Evolutionary conservation across 768 basidiomycete genomes (phyloP), one percentile per base, ranked within the genome.

Genomic region (Lactarius quietus): DNA sequence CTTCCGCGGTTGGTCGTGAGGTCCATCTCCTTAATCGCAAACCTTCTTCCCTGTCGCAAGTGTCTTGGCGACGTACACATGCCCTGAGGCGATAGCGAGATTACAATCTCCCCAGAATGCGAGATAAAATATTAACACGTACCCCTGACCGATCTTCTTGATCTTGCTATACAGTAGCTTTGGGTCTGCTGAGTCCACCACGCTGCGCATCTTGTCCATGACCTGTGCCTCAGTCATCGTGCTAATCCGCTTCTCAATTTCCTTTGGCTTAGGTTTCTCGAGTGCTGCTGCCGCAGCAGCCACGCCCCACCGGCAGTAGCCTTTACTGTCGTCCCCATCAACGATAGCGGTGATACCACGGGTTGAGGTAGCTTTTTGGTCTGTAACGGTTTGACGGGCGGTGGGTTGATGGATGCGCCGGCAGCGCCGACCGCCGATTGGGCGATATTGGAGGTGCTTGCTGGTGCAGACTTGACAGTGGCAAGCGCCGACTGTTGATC

Each of bases 91-190:
- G 71, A 70, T 5, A 65, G 63, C 68, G 45, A 41, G 17, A 38
- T 45, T 53, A 60, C 26, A 48, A 3, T 33, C 20, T 18, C 20
- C 38, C 9, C 4, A 31, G 4, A 38, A 12, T 55, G 54, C 45
- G 63, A 63, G 57, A 36, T 52, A 66, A 70, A 51, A 23, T 53
- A 67, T 39, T n/a, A 14, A 20, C 23, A 82, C 92, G 76, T 75
- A 97, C 94, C 95, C 96, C 76, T 99, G 96, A 38, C 96, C 96
- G 66, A 99, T 93, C 80, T 98, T 99, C 81, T 93, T 95, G 76
- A 98, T 97, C 82, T 97, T 98, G 71, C 89, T 91, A 76, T 98
- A 99, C 23, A 96, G 74, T 70, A 82, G 72, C 77, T 92, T 94
- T 28, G 96, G 96, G 74, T 98, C 96, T 26, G 93, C 88, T 51